A percentile compares a stretch with the other conserved stretches of the same genome.
These are phyloP conservation scores for Corrigiola litoralis DNA, from an alignment of 179 eudicot species.

Conservation along the genomic window DNA sequence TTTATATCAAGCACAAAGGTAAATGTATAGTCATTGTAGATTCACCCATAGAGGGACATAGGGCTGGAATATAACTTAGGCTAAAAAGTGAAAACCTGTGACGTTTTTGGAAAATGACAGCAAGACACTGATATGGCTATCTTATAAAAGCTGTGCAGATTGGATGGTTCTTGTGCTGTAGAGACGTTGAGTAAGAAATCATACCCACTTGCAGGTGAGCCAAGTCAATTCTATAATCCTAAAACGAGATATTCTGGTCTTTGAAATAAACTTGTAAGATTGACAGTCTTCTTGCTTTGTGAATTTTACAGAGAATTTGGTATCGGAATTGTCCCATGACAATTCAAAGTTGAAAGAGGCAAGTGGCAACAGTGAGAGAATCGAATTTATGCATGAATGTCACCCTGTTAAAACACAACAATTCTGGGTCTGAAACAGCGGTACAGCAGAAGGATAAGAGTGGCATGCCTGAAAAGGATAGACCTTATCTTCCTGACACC, in stretches of 20 bases:
- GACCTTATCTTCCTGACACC: slow-evolving; percentile 55
- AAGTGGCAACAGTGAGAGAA: slow-evolving; percentile 36
- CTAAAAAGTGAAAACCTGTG: no score
- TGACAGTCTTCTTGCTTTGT: background rate
- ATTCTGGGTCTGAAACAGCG: slow-evolving; percentile 31
- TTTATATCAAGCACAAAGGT: no score
- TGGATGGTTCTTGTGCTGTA: slow-evolving; percentile 60
- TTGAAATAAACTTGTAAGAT: background rate
- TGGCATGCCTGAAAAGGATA: slow-evolving; percentile 48
- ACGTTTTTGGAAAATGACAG: no score
- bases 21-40: no score
- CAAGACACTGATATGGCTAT: no score
- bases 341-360: slow-evolving; percentile 57
- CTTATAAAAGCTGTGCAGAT: slow-evolving; percentile 58
- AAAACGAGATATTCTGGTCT: no score
- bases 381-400: slow-evolving; percentile 37
- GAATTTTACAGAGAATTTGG: slow-evolving; percentile 36
- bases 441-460: slow-evolving; percentile 52
- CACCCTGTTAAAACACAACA: slow-evolving; percentile 35
- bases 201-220: slow-evolving; percentile 48
- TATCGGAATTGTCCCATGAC: slow-evolving; percentile 50
- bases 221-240: background rate
- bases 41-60: no score
- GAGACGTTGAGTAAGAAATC: slow-evolving; percentile 58
- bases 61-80: no score